Base-by-base conservation (phyloP, 331 rosid genomes). In the Quercus lobata region DNA sequence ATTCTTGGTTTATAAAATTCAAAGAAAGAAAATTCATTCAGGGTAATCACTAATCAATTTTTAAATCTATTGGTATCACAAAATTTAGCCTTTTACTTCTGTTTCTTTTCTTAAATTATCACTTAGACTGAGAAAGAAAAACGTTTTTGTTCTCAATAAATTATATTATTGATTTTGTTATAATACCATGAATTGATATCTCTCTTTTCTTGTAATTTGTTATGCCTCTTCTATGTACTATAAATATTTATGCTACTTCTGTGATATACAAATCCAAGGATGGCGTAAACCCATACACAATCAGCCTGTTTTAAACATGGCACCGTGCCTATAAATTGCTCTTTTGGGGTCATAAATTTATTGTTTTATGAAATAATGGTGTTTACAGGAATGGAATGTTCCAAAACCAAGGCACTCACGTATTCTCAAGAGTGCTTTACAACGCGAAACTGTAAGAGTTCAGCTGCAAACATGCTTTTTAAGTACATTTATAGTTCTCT, bases 341-440 rank as follows among this genome's bases (percentile, higher is more conserved):
- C 25, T 63, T 81, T 62, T 79, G 69, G 35, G 61, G 71, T 24
- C 62, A 49, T 69, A 70, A 71, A 63, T 71, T 69, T 79, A 30
- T 29, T 16, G 61, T 76, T 78, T 74, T 73, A 76, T 76, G 72
- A 55, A 32, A 27, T 46, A 81, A 54, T 57, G 79, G 61, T 66
- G 35, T 77, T 78, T 80, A 87, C 85, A 92, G 96, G 98, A 90
- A 75, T 81, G 74, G 82, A 90, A 86, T 84, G 82, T 83, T 80
- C 88, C 91, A 57, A 94, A 92, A 82, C 91, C 94, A 55, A 90
- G 92, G 83, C 97, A 94, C 86, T 89, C 76, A 10, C 88, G 88
- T 66, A 92, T 94, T 62, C 92, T 94, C 80, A 92, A 54, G 84
- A 92, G 92, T 53, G 98, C 94, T 5, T 80, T 89, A 85, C 94